Evolutionary conservation across 257 asterid species (phyloP), one percentile per base, ranked within the genome.

Genomic region (Lycium ferocissimum): DNA sequence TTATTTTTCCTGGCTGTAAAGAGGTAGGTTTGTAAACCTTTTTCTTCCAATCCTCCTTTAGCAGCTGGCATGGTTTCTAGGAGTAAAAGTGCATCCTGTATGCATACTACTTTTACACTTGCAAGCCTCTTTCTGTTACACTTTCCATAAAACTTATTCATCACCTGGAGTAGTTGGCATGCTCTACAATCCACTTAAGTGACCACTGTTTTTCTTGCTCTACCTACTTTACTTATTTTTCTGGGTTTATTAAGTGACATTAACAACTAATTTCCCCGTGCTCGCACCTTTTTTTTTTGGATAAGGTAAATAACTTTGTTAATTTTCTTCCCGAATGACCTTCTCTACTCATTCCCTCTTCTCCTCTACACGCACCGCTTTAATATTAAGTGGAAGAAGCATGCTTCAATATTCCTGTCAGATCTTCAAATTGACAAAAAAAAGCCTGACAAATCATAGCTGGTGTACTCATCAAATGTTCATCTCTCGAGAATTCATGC

Each of bases 1-100:
- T 93, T 65, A 88, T 97, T 87, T 93, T 97, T 82, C 97, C 97
- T 14, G 93, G 93, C 37, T 89, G 97, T 85, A 84, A 89, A 85
- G 91, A 93, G 97, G 98, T 96, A 89, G 45, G 37, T 65, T 53
- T 72, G 38, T 37, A 38, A 85, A 63, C 79, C 66, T 58, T 69
- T 12, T 2, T 45, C 6, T 35, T 56, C 18, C 15, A 45, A 53
- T 33, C 49, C 65, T 78, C 82, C 65, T 78, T 53, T 5, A 53
- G 59, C 82, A 78, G 65, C 47, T 26, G 47, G 1, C 47, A 26
- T 78, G 9, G 65, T 78, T 53, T 78, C 33, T 78, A 78, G n/a
- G 65, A 53, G 82, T 78, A 37, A 14, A 35, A 26, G 47, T 78
- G 82, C 65, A 78, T 78, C 53, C 53, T 9, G 26, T 78, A 53